phyloP scores from a whole-genome alignment of 305 asterid species.

The Plantago lanceolata region DNA sequence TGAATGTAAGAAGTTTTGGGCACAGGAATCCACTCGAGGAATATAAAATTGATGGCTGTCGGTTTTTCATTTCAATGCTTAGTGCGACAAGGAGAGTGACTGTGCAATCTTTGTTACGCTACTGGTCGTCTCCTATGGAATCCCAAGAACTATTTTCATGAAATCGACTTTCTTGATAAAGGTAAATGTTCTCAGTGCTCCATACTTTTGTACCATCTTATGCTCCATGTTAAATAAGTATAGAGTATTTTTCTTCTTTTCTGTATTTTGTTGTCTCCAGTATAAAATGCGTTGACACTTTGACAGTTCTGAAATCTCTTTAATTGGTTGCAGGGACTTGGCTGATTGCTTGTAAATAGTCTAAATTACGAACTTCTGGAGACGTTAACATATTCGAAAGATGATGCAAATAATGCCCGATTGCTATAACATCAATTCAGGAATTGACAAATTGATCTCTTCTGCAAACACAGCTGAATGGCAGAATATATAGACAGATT shows the following conservation, averaged over 20 bases:
- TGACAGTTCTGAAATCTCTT: neutral
- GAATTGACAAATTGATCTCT: neutral
- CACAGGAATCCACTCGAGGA: conserved; percentile 96
- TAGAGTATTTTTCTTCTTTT: neutral
- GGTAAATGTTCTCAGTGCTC: conserved; percentile 19
- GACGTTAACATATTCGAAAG: too few relatives aligned
- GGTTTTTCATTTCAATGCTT: conserved; percentile 95
- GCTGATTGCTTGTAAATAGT: neutral
- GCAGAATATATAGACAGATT: neutral
- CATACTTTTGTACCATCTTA: neutral
- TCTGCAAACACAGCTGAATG: neutral
- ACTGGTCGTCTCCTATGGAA: conserved; percentile 92
- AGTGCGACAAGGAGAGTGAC: conserved; percentile 86
- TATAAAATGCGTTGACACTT: too few relatives aligned
- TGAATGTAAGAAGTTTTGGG: conserved; percentile 92
- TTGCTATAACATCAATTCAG: too few relatives aligned
- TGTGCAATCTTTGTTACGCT: conserved; percentile 75
- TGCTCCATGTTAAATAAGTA: neutral
- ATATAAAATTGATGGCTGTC: conserved; percentile 95
- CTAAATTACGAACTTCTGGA: neutral
- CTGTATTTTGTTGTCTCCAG: neutral
- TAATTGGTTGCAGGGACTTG: neutral
- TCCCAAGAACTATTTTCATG: conserved; percentile 59
- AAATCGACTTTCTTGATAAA: neutral
- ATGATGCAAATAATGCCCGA: neutral